Percentiles rank a stretch among this genome's conserved stretches.
Conservation (phyloP, 768 basidiomycete genomes). For the Kwoniella sp. region DNA sequence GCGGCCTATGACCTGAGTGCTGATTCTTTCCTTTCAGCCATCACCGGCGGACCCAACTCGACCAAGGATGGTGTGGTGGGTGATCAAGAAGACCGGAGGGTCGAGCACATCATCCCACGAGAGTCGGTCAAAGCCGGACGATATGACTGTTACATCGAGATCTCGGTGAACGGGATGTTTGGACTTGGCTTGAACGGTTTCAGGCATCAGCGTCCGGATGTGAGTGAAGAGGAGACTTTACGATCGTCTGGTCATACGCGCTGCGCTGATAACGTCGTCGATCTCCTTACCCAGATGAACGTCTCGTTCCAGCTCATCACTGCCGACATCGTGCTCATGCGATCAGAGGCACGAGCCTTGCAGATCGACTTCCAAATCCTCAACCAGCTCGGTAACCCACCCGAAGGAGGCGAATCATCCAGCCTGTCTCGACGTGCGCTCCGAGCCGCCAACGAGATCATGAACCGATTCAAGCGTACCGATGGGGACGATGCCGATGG, state of each 20-base stretch:
- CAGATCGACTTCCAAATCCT: conserved; percentile 32
- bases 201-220: conserved; percentile 47
- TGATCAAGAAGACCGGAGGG: conserved; percentile 66
- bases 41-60: conserved; percentile 24
- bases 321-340: conserved; percentile 19
- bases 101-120: conserved; percentile 84
- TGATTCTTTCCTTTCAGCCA: background rate
- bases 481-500: conserved; percentile 9
- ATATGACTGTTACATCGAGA: conserved; percentile 44
- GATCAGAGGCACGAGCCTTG: conserved; percentile 11
- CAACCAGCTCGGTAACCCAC: conserved; percentile 21
- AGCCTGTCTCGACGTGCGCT: conserved; percentile 39
- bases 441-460: conserved; percentile 62
- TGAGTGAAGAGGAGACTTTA: no score
- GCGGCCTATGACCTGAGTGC: background rate
- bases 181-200: conserved; percentile 63
- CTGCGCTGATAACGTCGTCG: background rate
- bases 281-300: conserved; percentile 11
- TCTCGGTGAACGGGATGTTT: conserved; percentile 78
- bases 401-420: conserved; percentile 7
- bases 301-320: conserved; percentile 11
- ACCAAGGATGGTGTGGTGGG: conserved; percentile 10
- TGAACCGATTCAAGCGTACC: conserved; percentile 72
- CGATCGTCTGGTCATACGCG: background rate
- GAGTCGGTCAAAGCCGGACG: conserved; percentile 64